phyloP scores from a whole-genome alignment of 2,329 filamentous ascomycete genomes.

The Ascocoryne sarcoides region DNA sequence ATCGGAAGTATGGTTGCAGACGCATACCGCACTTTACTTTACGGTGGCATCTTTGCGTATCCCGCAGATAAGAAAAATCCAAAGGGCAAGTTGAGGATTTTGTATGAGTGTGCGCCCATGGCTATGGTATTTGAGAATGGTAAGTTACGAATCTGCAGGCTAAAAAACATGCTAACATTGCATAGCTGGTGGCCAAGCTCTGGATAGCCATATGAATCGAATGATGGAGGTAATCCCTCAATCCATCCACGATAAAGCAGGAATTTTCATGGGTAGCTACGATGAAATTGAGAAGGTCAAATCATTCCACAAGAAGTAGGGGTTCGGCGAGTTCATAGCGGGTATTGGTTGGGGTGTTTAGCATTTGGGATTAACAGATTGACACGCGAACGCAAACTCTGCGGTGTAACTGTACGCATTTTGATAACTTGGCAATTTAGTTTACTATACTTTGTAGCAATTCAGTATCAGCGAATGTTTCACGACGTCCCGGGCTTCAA shows the following conservation, averaged over 20 bases:
- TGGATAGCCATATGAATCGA: slow-evolving; percentile 83
- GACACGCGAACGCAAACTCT: too few relatives aligned
- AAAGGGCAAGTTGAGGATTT: slow-evolving; percentile 93
- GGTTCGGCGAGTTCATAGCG: too few relatives aligned
- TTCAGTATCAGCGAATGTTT: too few relatives aligned
- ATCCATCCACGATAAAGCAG: slow-evolving; percentile 88
- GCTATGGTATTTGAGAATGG: slow-evolving; percentile 95
- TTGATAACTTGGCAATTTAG: too few relatives aligned
- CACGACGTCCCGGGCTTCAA: too few relatives aligned
- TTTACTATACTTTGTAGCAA: too few relatives aligned
- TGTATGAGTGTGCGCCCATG: slow-evolving; percentile 99
- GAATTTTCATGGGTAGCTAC: slow-evolving; percentile 92
- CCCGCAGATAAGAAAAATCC: slow-evolving; percentile 96
- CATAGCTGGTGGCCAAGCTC: slow-evolving; percentile 78
- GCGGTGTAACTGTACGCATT: too few relatives aligned
- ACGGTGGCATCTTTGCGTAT: slow-evolving; percentile 96
- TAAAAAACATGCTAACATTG: too few relatives aligned
- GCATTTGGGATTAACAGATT: too few relatives aligned
- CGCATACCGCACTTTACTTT: slow-evolving; percentile 89
- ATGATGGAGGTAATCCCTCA: slow-evolving; percentile 87
- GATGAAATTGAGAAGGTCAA: slow-evolving; percentile 94
- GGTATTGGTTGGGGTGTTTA: too few relatives aligned
- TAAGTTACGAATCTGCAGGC: too few relatives aligned
- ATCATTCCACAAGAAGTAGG: slow-evolving; percentile 38
- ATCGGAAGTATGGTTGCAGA: slow-evolving; percentile 98